Base-by-base conservation (phyloP, 345 rosid genomes). In the Xanthoceras sorbifolium region DNA sequence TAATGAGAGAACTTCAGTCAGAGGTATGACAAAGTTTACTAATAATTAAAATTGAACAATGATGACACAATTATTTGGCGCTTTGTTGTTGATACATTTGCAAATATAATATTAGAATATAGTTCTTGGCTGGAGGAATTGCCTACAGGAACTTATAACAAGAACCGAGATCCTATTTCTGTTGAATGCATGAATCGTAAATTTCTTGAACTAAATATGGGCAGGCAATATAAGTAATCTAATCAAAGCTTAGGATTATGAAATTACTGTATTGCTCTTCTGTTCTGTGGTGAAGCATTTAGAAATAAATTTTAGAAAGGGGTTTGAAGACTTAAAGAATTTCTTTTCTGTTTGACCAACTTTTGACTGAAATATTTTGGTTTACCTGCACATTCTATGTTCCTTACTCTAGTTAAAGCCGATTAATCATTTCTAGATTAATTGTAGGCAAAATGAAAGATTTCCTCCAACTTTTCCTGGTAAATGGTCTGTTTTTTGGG, bases 1-100 rank as follows among this genome's bases (percentile, higher is more conserved):
- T 94, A 60, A 91, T 96, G 99, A 85, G 97, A 82, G 99, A 94
- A 84, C 90, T 94, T 77, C 91, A 89, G 73, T 85, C 94, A 32
- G 99, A 89, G 97, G 99, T 96, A 92, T 46, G 64, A 57, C 73
- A 70, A 69, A 67, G 52, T 69, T 79, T 73, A 28, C 29, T 40
- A 40, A 46, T 54, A 20, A 23, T 50, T 46, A 31, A 44, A 48
- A 29, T 9, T 78, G 18, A 17, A 69, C 29, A 23, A 40, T 73
- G 64, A 76, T 69, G 20, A 63, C 29, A 34, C 26, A 60, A 60
- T 26, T 63, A 11, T 71, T 6, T 62, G 14, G 23, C 62, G 52
- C 9, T 62, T 31, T 28, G n/a, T 25, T 12, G 67, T 44, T n/a
- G 22, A 34, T 44, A 32, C 9, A 15, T 38, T 77, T 36, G 29